Conservation (phyloP, 352 stramenopile genomes). For the Globisporangium yorkense region DNA sequence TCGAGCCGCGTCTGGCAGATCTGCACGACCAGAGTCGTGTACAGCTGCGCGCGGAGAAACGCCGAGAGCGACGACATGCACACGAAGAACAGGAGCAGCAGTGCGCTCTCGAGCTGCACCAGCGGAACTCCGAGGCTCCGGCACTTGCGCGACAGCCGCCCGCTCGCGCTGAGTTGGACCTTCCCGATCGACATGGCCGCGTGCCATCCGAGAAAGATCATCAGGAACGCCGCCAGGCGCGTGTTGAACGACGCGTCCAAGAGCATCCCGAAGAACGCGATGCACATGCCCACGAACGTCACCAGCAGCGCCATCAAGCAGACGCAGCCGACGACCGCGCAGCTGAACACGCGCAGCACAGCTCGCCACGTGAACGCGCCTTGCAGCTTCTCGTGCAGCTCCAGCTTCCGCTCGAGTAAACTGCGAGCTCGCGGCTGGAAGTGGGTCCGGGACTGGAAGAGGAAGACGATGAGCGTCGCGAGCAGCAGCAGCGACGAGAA, state of each 20-base stretch:
- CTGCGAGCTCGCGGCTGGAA: not conserved
- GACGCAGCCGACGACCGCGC: slow-evolving; percentile 20
- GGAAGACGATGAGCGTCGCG: slow-evolving; percentile 34
- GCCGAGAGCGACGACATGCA: slow-evolving; percentile 41
- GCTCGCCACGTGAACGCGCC: slow-evolving; percentile 10
- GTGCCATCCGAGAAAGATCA: slow-evolving; percentile 43
- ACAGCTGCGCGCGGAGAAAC: slow-evolving; percentile 68
- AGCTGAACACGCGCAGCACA: slow-evolving; percentile 22
- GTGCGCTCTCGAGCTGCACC: slow-evolving; percentile 14
- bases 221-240: slow-evolving; percentile 33
- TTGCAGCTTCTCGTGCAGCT: slow-evolving; percentile 18
- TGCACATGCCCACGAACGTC: slow-evolving; percentile 17
- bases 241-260: slow-evolving; percentile 25
- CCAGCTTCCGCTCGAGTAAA: slow-evolving; percentile 33
- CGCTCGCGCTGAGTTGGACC: slow-evolving; percentile 29
- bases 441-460: slow-evolving; percentile 37
- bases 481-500: slow-evolving; percentile 34
- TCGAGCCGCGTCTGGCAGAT: slow-evolving; percentile 46
- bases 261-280: slow-evolving; percentile 23
- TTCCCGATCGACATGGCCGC: slow-evolving; percentile 35
- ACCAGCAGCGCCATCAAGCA: slow-evolving; percentile 23
- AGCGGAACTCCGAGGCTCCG: slow-evolving; percentile 31
- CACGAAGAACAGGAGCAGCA: slow-evolving; percentile 30
- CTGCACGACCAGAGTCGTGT: slow-evolving; percentile 60
- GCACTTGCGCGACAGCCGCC: slow-evolving; percentile 29